These are phyloP conservation scores for Chaetomium tenue DNA, from an alignment of 495 filamentous ascomycete genomes.

Conservation along the genomic window DNA sequence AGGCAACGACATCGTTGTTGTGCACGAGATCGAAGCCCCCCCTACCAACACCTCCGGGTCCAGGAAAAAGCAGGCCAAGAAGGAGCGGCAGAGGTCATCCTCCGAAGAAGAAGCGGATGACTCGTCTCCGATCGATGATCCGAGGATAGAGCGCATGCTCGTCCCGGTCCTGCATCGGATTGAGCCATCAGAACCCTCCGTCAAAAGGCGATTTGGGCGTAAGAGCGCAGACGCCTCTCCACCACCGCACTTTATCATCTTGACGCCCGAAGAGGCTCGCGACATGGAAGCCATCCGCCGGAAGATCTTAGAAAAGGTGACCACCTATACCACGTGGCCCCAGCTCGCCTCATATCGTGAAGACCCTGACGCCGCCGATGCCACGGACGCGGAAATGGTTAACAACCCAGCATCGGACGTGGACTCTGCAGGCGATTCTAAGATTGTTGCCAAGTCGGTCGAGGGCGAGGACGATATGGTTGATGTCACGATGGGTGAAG, in stretches of 20 bases:
- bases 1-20: slow-evolving; percentile 60
- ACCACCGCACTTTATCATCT: slow-evolving; percentile 52
- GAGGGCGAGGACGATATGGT: slow-evolving; percentile 90
- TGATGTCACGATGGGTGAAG: slow-evolving; percentile 80
- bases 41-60: slow-evolving; percentile 71
- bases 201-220: slow-evolving; percentile 16
- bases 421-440: slow-evolving; percentile 64
- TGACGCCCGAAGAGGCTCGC: slow-evolving; percentile 51
- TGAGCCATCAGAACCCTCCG: slow-evolving; percentile 19
- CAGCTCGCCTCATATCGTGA: slow-evolving; percentile 46
- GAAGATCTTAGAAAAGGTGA: slow-evolving; percentile 50
- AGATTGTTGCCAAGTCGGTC: slow-evolving; percentile 71
- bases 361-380: slow-evolving; percentile 50
- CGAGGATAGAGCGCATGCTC: slow-evolving; percentile 66
- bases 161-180: slow-evolving; percentile 75
- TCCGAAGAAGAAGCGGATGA: slow-evolving; percentile 53
- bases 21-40: slow-evolving; percentile 75
- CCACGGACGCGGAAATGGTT: slow-evolving; percentile 66
- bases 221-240: slow-evolving; percentile 32
- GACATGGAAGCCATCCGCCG: slow-evolving; percentile 51
- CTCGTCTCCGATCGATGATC: slow-evolving; percentile 57
- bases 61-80: slow-evolving; percentile 46
- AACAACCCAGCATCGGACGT: slow-evolving; percentile 67
- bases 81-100: slow-evolving; percentile 46
- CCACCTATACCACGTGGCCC: slow-evolving; percentile 44